Conservation (phyloP, 1,284 basidiomycete species). For the Ceratobasidium theobromae region DNA sequence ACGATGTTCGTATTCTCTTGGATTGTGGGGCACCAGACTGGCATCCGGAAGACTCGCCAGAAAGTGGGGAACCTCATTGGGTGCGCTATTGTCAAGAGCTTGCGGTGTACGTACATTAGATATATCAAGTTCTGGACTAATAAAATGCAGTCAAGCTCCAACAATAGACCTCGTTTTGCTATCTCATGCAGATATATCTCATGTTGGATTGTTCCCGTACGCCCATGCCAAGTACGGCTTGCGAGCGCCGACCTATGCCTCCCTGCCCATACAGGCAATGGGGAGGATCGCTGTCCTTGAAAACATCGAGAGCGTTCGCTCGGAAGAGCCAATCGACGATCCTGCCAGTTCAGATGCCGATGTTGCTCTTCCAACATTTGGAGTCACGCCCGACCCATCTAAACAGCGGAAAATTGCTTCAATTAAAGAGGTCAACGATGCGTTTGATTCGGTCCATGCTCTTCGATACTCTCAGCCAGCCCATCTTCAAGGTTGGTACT, state of each 20-base stretch:
- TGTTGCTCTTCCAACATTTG: conserved; percentile 12
- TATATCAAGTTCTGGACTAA: not conserved
- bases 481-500: conserved; percentile 79
- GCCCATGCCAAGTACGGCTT: conserved; percentile 87
- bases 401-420: conserved; percentile 60
- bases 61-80: conserved; percentile 49
- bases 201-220: conserved; percentile 89
- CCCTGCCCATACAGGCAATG: conserved; percentile 95
- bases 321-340: conserved; percentile 49
- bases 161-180: conserved; percentile 84
- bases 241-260: conserved; percentile 91
- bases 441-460: conserved; percentile 90
- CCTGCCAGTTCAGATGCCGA: not conserved
- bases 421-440: conserved; percentile 84
- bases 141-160: conserved; percentile 58
- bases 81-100: conserved; percentile 64
- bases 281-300: conserved; percentile 86
- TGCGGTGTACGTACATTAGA: conserved; percentile 55
- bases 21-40: conserved; percentile 93
- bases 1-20: conserved; percentile 90
- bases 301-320: conserved; percentile 76
- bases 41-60: conserved; percentile 61
- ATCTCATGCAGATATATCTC: conserved; percentile 89
- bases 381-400: conserved; percentile 28
- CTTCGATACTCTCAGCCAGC: conserved; percentile 95